Base-by-base conservation (phyloP, 352 stramenopile species). In the Phytophthora fragariae region DNA sequence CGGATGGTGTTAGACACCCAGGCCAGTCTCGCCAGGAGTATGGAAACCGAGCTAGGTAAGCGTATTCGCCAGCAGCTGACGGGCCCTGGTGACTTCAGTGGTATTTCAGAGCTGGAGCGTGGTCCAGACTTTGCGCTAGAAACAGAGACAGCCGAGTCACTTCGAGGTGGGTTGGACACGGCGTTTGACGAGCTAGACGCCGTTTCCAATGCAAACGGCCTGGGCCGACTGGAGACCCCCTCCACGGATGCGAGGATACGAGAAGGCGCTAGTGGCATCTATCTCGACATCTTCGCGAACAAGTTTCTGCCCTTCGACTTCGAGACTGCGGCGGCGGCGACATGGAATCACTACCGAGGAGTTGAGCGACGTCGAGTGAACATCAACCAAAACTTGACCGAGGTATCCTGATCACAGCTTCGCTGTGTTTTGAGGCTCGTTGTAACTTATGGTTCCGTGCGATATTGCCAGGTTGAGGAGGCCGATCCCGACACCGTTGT, bases 401-500 rank as follows among this genome's bases (percentile, higher is more conserved):
- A 75, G 71, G 71, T 78, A 62, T 15, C 21, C 1, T 47, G 46
- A 41, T 17, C 37, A 5, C 4, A 3, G 9, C 12, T 47, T 37
- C n/a, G 44, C 44, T 52, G 17, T 21, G n/a, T 50, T 3, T 52
- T 19, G 10, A 11, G 17, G 44, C 44, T 52, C 44, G 44, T 21
- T 4, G n/a, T 19, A 21, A 21, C 44, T 52, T 24, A 66, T 46
- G 44, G 66, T 24, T 66, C 68, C 35, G 17, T 73, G 47, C 31
- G 66, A 59, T 19, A 44, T 59, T 77, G 73, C 21, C 49, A 84
- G 76, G 46, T 68, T 27, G 33, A 75, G 3, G 58, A 75, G 14
- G 59, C 53, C 4, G 80, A 65, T 7, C 70, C 84, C 21, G 80
- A 92, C 62, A 91, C 81, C 9, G 71, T 90, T 24, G 55, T 89